Base-by-base conservation (phyloP, 768 basidiomycete genomes). In the Kwoniella mangroviensis region DNA sequence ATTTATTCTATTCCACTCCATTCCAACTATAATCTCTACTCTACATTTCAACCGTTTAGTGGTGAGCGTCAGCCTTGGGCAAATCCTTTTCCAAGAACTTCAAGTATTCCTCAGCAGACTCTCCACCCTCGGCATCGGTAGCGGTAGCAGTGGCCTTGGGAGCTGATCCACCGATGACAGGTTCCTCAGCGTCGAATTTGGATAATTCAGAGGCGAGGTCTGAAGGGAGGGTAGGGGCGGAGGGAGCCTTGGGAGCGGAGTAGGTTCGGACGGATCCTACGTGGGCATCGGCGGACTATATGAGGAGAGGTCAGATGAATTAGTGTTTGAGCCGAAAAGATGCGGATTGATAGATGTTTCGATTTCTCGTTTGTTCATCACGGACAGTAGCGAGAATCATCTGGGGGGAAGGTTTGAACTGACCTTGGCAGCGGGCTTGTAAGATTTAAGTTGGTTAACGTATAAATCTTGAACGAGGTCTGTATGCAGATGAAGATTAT, bases 391-490 rank as follows among this genome's bases (percentile, higher is more conserved):
- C 5, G 54, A 17, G 19, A 42, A 55, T 10, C 6, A 34, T 6
- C 4, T 34, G 34, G 4, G 34, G 1, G 34, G 9, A 34, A 34
- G 6, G 4, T 5, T 1, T 1, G 9, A n/a, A 87, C 92, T 83
- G 78, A 94, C 94, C 56, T 81, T 83, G 5, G 88, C 85, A 43
- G 89, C 85, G 51, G 92, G 87, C 86, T 93, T 96, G 89, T 95
- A 98, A 4, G 88, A 83, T 85, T 92, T 95, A 78, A 98, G 87
- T 86, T 96, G 91, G 80, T 87, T 89, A 75, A 98, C 77, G 85
- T 98, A 98, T 66, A 97, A 83, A 73, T 97, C 94, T 88, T 95
- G 92, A 63, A 98, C 87, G 81, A 95, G 86, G 86, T 97, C 95
- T 97, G 13, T 49, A 52, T 21, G 17, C 7, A 24, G 21, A 19